Evolutionary conservation across 73 alveolate species (phyloP), one percentile per base, ranked within the genome.

Genomic region (Paramecium pentaurelia): DNA sequence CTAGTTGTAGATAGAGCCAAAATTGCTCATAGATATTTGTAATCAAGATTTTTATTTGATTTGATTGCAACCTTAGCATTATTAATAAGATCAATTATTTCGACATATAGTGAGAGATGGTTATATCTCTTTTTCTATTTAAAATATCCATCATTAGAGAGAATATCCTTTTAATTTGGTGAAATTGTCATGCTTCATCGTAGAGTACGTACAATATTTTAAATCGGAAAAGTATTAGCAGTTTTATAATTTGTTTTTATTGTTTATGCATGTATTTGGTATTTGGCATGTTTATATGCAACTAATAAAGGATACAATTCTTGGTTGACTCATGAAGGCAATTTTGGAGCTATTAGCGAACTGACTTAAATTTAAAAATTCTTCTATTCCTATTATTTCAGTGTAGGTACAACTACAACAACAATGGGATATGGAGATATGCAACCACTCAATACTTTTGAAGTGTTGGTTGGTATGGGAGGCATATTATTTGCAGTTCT

Each of bases 371-470:
- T 25, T 6, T 42, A 28, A 11, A 32, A 80, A 10, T 80, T 49
- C 22, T 80, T 80, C 27, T 80, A 32, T 6, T 20, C 91, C n/a
- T 80, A 44, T 47, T 80, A 80, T 47, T 45, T 80, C 77, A 47
- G 77, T 80, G 47, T 80, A 18, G 91, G 91, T 27, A 80, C 91
- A 45, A 80, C 58, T 0, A 80, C 91, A 6, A 80, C 91, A 2
- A 42, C 75, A n/a, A 80, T 80, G 91, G 91, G 91, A 47, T 80
- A 80, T 80, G 91, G 91, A 40, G 91, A 80, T 49, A 80, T 80
- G 44, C 6, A 34, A n/a, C 91, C 91, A 5, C 73, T 80, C 8
- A 80, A 80, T 64, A 47, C 34, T 27, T 80, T 45, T 80, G 91
- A 80, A 80, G 47, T 34, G 4, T 32, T 42, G 32, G 47, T 40